Evolutionary conservation across 129 eudicot genomes (phyloP).

Genomic region (Escallonia herrerae): DNA sequence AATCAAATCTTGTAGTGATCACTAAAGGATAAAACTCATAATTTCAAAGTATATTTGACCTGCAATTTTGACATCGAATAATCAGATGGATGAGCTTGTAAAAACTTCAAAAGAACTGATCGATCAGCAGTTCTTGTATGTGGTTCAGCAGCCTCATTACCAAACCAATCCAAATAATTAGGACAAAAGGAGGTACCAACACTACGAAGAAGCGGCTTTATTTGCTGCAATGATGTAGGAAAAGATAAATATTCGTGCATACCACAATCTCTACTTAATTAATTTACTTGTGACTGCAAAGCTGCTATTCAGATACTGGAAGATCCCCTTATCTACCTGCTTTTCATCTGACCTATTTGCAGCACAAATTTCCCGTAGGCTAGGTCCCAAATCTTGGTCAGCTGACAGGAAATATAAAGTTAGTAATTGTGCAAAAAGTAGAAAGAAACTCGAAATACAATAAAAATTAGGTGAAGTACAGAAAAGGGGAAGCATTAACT

Average conservation of each 20-base stretch:
- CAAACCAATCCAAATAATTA: conserved; percentile 76
- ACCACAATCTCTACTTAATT: conserved; percentile 6
- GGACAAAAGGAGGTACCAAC: conserved; percentile 91
- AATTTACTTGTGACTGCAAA: conserved; percentile 1
- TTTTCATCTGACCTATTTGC: conserved; percentile 90
- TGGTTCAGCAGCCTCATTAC: conserved; percentile 40
- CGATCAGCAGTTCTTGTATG: conserved; percentile 64
- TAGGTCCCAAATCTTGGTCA: conserved; percentile 57
- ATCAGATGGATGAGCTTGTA: conserved; percentile 80
- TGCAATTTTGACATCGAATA: conserved; percentile 62
- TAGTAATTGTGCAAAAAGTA: background rate
- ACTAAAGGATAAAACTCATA: background rate
- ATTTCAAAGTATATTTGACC: conserved; percentile 33
- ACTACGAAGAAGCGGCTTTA: conserved; percentile 76
- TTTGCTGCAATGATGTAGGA: conserved; percentile 57
- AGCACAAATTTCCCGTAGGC: conserved; percentile 81
- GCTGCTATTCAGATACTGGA: background rate
- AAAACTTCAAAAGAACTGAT: conserved; percentile 63
- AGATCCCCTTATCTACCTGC: conserved; percentile 40
- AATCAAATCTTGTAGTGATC: too few relatives aligned
- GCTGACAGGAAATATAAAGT: conserved; percentile 29
- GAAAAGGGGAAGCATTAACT: background rate
- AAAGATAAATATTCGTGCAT: background rate
- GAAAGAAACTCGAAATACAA: background rate
- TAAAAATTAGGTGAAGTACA: background rate